Conservation (phyloP, 208 protist species). For the Leptomonas seymouri region DNA sequence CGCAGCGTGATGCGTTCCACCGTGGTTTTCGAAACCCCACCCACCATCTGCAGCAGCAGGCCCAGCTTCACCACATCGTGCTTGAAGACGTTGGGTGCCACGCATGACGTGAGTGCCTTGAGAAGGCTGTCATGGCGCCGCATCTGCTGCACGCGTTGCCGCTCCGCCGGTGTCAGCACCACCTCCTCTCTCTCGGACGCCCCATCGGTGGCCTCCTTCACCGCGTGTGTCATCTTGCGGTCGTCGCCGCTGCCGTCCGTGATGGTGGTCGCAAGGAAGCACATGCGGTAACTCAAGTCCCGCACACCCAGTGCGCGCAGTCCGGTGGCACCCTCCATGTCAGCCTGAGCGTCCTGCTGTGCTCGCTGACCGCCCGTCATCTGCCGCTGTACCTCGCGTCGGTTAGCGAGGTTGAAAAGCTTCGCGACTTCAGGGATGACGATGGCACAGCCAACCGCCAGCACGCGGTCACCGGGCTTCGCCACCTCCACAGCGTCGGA, state of each 20-base stretch:
- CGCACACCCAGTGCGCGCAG: slow-evolving; percentile 97
- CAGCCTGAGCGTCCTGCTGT: slow-evolving; percentile 81
- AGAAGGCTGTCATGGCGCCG: slow-evolving; percentile 77
- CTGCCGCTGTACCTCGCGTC: slow-evolving; percentile 86
- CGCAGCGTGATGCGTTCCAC: slow-evolving; percentile 93
- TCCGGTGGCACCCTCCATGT: slow-evolving; percentile 94
- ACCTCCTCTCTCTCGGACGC: slow-evolving; percentile 39
- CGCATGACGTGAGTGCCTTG: slow-evolving; percentile 86
- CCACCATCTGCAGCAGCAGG: slow-evolving; percentile 98
- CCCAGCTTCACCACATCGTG: slow-evolving; percentile 99
- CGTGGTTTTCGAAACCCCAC: slow-evolving; percentile 98
- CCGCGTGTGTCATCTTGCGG: slow-evolving; percentile 86
- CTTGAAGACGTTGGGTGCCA: slow-evolving; percentile 96
- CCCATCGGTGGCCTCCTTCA: slow-evolving; percentile 68
- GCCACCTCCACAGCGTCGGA: slow-evolving; percentile 98
- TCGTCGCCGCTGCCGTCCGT: slow-evolving; percentile 82
- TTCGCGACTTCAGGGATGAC: slow-evolving; percentile 98
- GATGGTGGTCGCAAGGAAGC: slow-evolving; percentile 97
- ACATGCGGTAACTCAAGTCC: slow-evolving; percentile 98
- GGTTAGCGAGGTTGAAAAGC: slow-evolving; percentile 86
- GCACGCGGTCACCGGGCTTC: slow-evolving; percentile 98
- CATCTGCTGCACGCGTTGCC: slow-evolving; percentile 84
- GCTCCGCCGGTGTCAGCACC: slow-evolving; percentile 73
- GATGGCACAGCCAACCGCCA: slow-evolving; percentile 96
- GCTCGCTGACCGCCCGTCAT: slow-evolving; percentile 77